Conservation (phyloP, 768 basidiomycete genomes). For the Cyclocybe aegerita region DNA sequence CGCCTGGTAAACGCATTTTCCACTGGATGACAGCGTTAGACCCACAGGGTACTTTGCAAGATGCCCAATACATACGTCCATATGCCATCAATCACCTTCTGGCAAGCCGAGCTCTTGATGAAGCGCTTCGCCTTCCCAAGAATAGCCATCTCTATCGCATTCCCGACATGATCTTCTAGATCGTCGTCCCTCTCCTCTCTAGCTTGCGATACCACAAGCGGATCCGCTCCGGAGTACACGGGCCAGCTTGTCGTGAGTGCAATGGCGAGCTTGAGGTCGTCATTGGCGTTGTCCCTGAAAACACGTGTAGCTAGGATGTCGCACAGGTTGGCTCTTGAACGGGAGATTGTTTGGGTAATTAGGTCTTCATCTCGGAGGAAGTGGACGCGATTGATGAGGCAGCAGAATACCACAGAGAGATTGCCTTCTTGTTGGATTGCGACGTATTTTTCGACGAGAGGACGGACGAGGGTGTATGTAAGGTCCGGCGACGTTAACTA, state of each 20-base stretch:
- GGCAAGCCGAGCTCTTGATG: slow-evolving; percentile 85
- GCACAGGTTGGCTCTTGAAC: slow-evolving; percentile 78
- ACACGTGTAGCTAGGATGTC: slow-evolving; percentile 86
- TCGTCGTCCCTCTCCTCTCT: slow-evolving; percentile 68
- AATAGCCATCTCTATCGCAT: slow-evolving; percentile 92
- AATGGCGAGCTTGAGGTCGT: slow-evolving; percentile 66
- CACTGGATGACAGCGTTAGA: slow-evolving; percentile 41
- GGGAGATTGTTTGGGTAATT: slow-evolving; percentile 66
- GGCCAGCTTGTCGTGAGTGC: slow-evolving; percentile 79
- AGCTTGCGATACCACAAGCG: slow-evolving; percentile 54
- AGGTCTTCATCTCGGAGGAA: slow-evolving; percentile 79
- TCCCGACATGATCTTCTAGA: slow-evolving; percentile 79
- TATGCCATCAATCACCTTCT: slow-evolving; percentile 85
- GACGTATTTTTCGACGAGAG: slow-evolving; percentile 84
- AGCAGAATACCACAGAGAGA: slow-evolving; percentile 82
- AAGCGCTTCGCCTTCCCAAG: slow-evolving; percentile 84
- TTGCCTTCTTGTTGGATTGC: slow-evolving; percentile 72
- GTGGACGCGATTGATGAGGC: slow-evolving; percentile 84
- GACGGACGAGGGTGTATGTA: slow-evolving; percentile 86
- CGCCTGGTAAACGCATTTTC: slow-evolving; percentile 89
- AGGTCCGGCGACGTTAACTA: slow-evolving; percentile 85
- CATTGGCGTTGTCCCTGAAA: slow-evolving; percentile 70
- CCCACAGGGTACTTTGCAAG: neutral
- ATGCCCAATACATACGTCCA: slow-evolving; percentile 56
- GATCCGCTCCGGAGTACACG: slow-evolving; percentile 75